Conservation (phyloP, 73 alveolate species). For the Durusdinium trenchii region DNA sequence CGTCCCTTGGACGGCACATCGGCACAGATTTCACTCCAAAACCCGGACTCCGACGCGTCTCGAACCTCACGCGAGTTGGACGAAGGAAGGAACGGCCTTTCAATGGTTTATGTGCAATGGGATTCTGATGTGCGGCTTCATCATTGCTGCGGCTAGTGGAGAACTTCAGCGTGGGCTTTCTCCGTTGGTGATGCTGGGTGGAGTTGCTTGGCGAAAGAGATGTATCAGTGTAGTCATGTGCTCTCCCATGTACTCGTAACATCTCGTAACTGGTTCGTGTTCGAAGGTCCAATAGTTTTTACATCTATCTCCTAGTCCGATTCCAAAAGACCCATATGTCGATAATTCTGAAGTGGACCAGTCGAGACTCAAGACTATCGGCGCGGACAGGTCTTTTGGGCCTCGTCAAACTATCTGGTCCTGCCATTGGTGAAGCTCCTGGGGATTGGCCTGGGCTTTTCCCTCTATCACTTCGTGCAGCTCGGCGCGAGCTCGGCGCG, state of each 20-base stretch:
- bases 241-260: too few species aligned
- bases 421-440: constrained; percentile 71
- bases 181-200: constrained; percentile 63
- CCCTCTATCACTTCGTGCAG: constrained; percentile 74
- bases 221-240: background rate
- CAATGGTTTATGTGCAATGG: constrained; percentile 91
- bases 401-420: constrained; percentile 77
- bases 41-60: too few species aligned
- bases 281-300: too few species aligned
- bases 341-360: too few species aligned
- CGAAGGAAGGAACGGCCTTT: constrained; percentile 72
- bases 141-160: constrained; percentile 24
- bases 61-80: background rate
- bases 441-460: constrained; percentile 88
- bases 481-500: too few species aligned
- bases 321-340: too few species aligned
- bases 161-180: constrained; percentile 54
- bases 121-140: constrained; percentile 62
- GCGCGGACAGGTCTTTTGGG: constrained; percentile 53
- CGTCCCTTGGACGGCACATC: background rate
- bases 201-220: background rate
- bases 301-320: too few species aligned
- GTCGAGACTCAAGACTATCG: too few species aligned
- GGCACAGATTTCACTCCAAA: background rate
- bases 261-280: too few species aligned